phyloP scores from a whole-genome alignment of 164 flowering plant genomes.

The grape (Vitis vinifera) region DNA sequence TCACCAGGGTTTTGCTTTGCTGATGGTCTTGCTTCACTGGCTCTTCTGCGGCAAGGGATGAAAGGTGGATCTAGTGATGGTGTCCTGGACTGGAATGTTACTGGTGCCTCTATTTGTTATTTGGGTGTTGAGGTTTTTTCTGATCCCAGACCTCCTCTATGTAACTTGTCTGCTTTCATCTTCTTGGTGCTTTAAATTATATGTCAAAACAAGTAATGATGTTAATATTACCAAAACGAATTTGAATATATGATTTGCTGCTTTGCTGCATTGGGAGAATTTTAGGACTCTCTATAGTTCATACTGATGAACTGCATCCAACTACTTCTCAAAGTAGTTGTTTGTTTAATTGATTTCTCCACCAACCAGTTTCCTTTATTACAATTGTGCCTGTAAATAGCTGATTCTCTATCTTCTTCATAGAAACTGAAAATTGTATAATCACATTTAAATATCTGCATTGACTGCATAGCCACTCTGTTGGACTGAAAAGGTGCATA shows the following conservation, averaged over 20 bases:
- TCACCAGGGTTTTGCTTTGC: conserved; percentile 99
- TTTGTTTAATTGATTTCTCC: too few relatives aligned
- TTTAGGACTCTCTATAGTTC: too few relatives aligned
- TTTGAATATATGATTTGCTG: background rate
- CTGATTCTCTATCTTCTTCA: too few relatives aligned
- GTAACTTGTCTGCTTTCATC: background rate
- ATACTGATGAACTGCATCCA: too few relatives aligned
- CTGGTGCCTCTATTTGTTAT: conserved; percentile 89
- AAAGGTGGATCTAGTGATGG: conserved; percentile 62
- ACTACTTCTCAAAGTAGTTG: too few relatives aligned
- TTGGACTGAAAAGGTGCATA: too few relatives aligned
- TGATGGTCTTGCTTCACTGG: conserved; percentile 97
- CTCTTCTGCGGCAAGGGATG: conserved; percentile 91
- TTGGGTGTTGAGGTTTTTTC: conserved; percentile 72
- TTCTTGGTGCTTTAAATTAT: background rate
- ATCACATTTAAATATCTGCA: too few relatives aligned
- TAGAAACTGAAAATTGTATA: too few relatives aligned
- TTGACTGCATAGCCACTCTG: too few relatives aligned
- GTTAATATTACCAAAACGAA: too few relatives aligned
- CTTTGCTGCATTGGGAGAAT: background rate
- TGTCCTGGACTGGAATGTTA: conserved; percentile 85
- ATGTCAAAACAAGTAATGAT: background rate
- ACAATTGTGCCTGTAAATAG: too few relatives aligned
- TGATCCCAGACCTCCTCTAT: conserved; percentile 15
- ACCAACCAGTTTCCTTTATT: too few relatives aligned